phyloP scores from a whole-genome alignment of 2,329 filamentous ascomycete species.

The Didymella segeticola region DNA sequence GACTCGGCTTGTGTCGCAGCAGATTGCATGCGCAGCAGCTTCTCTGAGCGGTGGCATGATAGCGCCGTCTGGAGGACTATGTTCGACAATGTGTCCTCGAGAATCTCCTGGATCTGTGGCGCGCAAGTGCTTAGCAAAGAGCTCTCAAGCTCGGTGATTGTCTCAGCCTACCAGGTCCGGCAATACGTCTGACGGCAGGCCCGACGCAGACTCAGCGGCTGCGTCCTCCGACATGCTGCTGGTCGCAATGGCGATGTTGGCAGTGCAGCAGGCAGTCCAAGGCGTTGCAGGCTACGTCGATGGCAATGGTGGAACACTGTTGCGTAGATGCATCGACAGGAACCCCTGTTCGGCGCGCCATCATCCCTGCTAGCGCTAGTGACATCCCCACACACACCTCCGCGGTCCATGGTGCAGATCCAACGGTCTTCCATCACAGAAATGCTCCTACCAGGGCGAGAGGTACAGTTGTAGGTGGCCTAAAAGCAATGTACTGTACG shows the following conservation, averaged over 20 bases:
- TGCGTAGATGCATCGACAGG: conserved; percentile 8
- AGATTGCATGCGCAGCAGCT: conserved; percentile 71
- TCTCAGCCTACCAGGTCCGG: conserved; percentile 39
- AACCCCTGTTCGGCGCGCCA: conserved; percentile 16
- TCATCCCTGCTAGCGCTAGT: conserved; percentile 11
- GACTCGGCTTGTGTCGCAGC: conserved; percentile 58
- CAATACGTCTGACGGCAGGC: conserved; percentile 37
- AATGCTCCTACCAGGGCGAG: too few relatives aligned
- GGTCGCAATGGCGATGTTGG: conserved; percentile 22
- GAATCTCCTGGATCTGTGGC: conserved; percentile 55
- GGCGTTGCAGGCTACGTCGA: conserved; percentile 17
- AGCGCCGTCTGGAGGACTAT: conserved; percentile 77
- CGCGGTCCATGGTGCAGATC: not conserved
- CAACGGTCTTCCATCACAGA: not conserved
- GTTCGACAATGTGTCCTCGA: conserved; percentile 79
- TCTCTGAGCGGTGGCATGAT: conserved; percentile 79
- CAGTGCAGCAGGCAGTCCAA: conserved; percentile 18
- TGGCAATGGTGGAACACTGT: conserved; percentile 13
- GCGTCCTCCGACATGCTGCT: conserved; percentile 49
- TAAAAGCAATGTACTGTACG: too few relatives aligned
- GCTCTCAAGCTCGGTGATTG: conserved; percentile 12
- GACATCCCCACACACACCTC: conserved; percentile 7
- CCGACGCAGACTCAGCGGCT: conserved; percentile 33
- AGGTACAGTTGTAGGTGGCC: too few relatives aligned
- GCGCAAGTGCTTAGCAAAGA: conserved; percentile 33